Base-by-base conservation (phyloP, 2,329 filamentous ascomycete species). In the Fusarium sp. region DNA sequence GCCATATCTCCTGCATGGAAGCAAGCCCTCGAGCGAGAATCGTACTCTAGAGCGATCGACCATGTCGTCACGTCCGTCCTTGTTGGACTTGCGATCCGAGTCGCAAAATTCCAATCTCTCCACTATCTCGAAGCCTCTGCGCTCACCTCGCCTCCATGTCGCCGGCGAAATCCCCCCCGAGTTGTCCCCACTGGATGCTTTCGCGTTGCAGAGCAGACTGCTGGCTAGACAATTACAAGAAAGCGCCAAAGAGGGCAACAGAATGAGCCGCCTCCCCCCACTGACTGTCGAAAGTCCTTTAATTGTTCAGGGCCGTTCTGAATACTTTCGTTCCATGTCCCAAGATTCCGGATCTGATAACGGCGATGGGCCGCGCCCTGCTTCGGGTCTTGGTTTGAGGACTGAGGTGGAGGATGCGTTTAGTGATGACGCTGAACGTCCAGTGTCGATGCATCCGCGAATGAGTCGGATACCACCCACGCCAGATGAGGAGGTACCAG, bases 171-270 rank as follows among this genome's bases (percentile, higher is more conserved):
- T 92, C 1, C 95, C 96, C 18, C 96, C 96, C 6, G 93, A 96
- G 55, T 87, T 98, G 60, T 98, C 96, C 8, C 96, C 96, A 11
- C 88, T 99, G 70, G 96, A 99, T 86, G 95, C 95, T 50, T 97
- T 99, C 78, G 95, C 95, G 23, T 87, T 95, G 67, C 95, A 98
- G 78, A 97, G 95, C 74, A 91, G 95, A 62, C 84, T 97, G 74
- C 88, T 99, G 54, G 94, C 94, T 40, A 93, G 90, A 81, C 92
- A 97, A 81, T 89, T 99, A 66, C 92, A 97, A 79, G 91, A 96
- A 73, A 91, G 89, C 69, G 88, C 89, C 76, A 90, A 89, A 76
- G 88, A 89, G 67, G 94, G 93, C 52, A 90, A 91, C 70, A 89
- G 95, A 62, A 88, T 98, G 82, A 98, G 95, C 82, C 89, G 95